Evolutionary conservation across 2,329 filamentous ascomycete genomes (phyloP), one percentile per base, ranked within the genome.

Genomic region (Cadophora luteo-olivacea): DNA sequence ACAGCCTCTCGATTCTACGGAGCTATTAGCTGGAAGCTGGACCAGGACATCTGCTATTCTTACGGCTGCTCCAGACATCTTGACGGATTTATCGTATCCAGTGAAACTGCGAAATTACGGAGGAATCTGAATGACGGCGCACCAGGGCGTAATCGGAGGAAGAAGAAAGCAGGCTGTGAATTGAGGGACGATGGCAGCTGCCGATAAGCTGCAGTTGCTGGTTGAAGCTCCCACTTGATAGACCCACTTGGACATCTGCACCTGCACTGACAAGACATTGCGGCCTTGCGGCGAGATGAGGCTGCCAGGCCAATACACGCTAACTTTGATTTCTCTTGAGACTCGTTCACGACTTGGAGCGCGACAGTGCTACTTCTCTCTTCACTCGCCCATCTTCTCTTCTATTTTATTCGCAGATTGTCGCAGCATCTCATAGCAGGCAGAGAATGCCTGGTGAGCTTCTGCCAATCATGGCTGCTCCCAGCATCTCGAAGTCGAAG

Each of bases 1-100:
- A 99, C 95, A 78, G 94, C 87, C 84, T 99, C 96, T 81, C 96
- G 90, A 81, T 95, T 93, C 94, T 97, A 80, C 67, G 77, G 69
- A 71, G 70, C 57, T 64, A 65, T 74, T 64, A 75, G 69, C 66
- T 61, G 48, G 63, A 25, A 66, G 48, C 54, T 52, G n/a, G 66
- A 69, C 22, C 48, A 33, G 49, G 65, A 29, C 68, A 67, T 32
- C 65, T 66, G 49, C 14, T 58, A 67, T 66, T 69, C 74, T 73
- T 77, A 86, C 85, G 77, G 77, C 82, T 76, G 84, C 83, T 79
- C 85, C 85, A 72, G 85, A 86, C 85, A 87, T 87, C 71, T 76
- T 81, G 75, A 73, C 48, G 49, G 52, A 8, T 38, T 64, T 51
- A 1, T 36, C 22, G 32, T 16, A 14, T 61, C 49, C 67, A 52